Conservation (phyloP, 352 stramenopile species). For the Globisporangium spinosum region DNA sequence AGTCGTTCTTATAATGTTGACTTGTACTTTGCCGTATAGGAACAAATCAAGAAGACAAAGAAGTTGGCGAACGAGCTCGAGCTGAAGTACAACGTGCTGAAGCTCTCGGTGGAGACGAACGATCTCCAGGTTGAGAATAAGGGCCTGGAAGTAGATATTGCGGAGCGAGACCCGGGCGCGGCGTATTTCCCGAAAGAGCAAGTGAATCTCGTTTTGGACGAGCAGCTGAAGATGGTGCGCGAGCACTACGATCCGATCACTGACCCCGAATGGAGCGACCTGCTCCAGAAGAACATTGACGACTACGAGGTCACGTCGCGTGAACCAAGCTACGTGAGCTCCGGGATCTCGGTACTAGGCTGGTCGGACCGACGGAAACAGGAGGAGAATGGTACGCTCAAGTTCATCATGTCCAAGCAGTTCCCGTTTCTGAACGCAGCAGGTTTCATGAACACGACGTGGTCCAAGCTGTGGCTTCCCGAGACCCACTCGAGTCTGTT, state of each 20-base stretch:
- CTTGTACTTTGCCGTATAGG: constrained; percentile 8
- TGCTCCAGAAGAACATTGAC: constrained; percentile 26
- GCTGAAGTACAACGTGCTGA: constrained; percentile 25
- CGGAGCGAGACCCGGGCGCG: background rate
- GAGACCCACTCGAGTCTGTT: constrained; percentile 34
- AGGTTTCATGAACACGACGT: constrained; percentile 29
- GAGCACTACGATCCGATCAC: constrained; percentile 14
- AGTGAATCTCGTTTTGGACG: constrained; percentile 26
- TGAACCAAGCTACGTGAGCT: constrained; percentile 27
- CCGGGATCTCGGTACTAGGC: constrained; percentile 16
- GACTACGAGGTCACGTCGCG: constrained; percentile 23
- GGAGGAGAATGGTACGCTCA: constrained; percentile 16
- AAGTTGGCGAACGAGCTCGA: constrained; percentile 26
- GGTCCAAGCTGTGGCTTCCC: constrained; percentile 19
- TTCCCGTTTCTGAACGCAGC: constrained; percentile 15
- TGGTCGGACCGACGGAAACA: constrained; percentile 17
- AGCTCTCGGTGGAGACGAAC: constrained; percentile 23
- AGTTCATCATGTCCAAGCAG: constrained; percentile 20
- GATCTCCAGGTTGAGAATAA: constrained; percentile 26
- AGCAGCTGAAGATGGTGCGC: constrained; percentile 15
- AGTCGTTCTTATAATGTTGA: background rate
- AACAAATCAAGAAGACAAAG: constrained; percentile 31
- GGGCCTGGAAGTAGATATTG: constrained; percentile 16
- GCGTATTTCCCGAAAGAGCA: constrained; percentile 17
- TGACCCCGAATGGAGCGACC: constrained; percentile 9